Conservation (phyloP, 371 early-diverging fungal species). For the Actinomucor elegans region DNA sequence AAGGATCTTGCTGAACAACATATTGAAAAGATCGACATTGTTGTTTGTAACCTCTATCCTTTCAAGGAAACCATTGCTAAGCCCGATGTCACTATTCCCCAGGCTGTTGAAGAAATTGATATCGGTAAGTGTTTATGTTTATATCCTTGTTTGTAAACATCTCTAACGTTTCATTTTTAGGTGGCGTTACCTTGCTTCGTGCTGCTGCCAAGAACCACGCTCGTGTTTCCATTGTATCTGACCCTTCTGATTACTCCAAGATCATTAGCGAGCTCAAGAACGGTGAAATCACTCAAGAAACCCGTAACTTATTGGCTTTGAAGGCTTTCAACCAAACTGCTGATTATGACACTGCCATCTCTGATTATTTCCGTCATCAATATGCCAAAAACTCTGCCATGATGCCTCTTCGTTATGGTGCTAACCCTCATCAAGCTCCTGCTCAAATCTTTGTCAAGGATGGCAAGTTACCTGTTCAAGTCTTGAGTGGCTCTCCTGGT, state of each 20-base stretch:
- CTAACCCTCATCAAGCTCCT: conserved; percentile 97
- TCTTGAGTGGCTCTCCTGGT: conserved; percentile 93
- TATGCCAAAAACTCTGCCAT: conserved; percentile 72
- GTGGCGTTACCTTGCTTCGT: conserved; percentile 95
- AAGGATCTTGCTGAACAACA: conserved; percentile 85
- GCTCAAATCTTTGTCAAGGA: conserved; percentile 88
- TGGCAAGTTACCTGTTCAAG: conserved; percentile 86
- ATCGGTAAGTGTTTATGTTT: conserved; percentile 68
- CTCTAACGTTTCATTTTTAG: conserved; percentile 28
- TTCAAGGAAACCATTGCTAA: conserved; percentile 94
- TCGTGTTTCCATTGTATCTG: conserved; percentile 89
- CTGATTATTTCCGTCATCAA: conserved; percentile 91
- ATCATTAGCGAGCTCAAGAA: conserved; percentile 74
- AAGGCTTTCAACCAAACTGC: conserved; percentile 95
- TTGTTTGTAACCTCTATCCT: conserved; percentile 97
- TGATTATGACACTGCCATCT: conserved; percentile 94
- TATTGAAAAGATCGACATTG: conserved; percentile 92
- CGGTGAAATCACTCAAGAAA: conserved; percentile 48
- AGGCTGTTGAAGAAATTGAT: conserved; percentile 97
- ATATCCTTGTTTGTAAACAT: background rate
- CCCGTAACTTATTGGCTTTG: conserved; percentile 67
- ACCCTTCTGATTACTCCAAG: conserved; percentile 87
- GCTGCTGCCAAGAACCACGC: conserved; percentile 99
- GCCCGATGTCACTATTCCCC: conserved; percentile 84
- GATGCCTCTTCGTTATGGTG: conserved; percentile 93